Conservation (phyloP, 2,329 filamentous ascomycete species). For the Xylariaceae sp. region DNA sequence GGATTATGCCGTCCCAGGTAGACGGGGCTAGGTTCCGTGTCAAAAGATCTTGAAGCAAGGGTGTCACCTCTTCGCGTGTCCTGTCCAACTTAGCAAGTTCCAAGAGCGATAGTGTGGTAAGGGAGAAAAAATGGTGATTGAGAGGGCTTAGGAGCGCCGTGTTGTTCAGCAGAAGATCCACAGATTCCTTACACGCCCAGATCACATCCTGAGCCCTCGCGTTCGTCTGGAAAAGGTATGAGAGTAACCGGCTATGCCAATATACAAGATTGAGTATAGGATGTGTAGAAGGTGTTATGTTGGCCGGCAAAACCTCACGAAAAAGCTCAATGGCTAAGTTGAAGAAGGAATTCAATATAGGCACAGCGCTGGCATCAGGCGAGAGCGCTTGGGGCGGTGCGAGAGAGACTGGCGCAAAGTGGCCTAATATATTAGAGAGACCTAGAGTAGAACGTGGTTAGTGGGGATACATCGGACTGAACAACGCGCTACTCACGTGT, state of each 20-base stretch:
- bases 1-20: conserved; percentile 56
- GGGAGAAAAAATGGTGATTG: conserved; percentile 61
- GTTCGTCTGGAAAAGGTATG: conserved; percentile 55
- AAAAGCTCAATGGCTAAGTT: conserved; percentile 61
- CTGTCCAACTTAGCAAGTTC: conserved; percentile 54
- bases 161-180: conserved; percentile 54
- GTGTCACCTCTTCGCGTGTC: conserved; percentile 54
- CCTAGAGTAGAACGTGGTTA: conserved; percentile 36
- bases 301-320: conserved; percentile 58
- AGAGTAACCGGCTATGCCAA: conserved; percentile 64
- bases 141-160: conserved; percentile 57
- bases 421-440: conserved; percentile 55
- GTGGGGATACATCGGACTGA: neutral
- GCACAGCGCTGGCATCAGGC: conserved; percentile 38
- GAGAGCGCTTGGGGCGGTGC: conserved; percentile 42
- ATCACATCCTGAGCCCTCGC: conserved; percentile 55
- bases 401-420: conserved; percentile 46
- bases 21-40: conserved; percentile 48
- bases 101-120: conserved; percentile 57
- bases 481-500: conserved; percentile 50
- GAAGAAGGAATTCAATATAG: conserved; percentile 47
- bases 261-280: conserved; percentile 63
- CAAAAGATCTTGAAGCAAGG: conserved; percentile 52
- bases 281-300: conserved; percentile 48
- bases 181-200: conserved; percentile 56